Percentiles rank a stretch among this genome's conserved stretches.
Evolutionary conservation across 352 stramenopile species (phyloP).

Genomic region (Phytopythium oedochilum): DNA sequence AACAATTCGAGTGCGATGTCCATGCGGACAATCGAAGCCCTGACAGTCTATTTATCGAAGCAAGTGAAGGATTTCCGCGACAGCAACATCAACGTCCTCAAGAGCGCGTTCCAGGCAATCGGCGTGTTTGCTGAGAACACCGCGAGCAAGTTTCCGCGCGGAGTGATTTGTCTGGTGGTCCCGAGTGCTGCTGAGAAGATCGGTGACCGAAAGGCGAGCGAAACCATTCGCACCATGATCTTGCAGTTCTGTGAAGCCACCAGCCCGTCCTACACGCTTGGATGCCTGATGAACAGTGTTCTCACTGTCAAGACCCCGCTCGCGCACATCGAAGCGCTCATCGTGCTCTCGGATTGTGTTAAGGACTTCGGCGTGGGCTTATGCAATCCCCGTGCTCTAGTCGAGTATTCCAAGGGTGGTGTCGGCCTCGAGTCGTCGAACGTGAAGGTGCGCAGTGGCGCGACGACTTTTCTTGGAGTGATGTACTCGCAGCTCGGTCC

Average conservation of each 20-base stretch:
- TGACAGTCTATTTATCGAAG: slow-evolving; percentile 67
- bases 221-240: slow-evolving; percentile 68
- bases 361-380: slow-evolving; percentile 70
- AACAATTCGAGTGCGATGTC: slow-evolving; percentile 47
- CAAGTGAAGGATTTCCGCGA: slow-evolving; percentile 87
- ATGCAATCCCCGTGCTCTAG: slow-evolving; percentile 64
- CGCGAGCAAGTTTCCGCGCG: slow-evolving; percentile 58
- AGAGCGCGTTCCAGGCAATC: slow-evolving; percentile 79
- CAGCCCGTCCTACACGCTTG: slow-evolving; percentile 67
- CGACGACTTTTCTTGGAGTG: slow-evolving; percentile 57
- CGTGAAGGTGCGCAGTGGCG: slow-evolving; percentile 63
- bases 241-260: slow-evolving; percentile 72
- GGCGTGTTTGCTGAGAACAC: slow-evolving; percentile 60
- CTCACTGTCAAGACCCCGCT: slow-evolving; percentile 74
- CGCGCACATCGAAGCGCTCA: slow-evolving; percentile 65
- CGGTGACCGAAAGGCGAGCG: slow-evolving; percentile 70
- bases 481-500: slow-evolving; percentile 87
- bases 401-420: slow-evolving; percentile 73
- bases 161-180: slow-evolving; percentile 67
- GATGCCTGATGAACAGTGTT: slow-evolving; percentile 75
- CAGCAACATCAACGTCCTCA: slow-evolving; percentile 87
- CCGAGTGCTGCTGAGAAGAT: slow-evolving; percentile 79
- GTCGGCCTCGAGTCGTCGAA: slow-evolving; percentile 78
- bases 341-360: slow-evolving; percentile 60
- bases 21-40: slow-evolving; percentile 61